These are phyloP conservation scores for Botryosphaeria dothidea DNA, from an alignment of 2,329 filamentous ascomycete genomes.

Conservation along the genomic window DNA sequence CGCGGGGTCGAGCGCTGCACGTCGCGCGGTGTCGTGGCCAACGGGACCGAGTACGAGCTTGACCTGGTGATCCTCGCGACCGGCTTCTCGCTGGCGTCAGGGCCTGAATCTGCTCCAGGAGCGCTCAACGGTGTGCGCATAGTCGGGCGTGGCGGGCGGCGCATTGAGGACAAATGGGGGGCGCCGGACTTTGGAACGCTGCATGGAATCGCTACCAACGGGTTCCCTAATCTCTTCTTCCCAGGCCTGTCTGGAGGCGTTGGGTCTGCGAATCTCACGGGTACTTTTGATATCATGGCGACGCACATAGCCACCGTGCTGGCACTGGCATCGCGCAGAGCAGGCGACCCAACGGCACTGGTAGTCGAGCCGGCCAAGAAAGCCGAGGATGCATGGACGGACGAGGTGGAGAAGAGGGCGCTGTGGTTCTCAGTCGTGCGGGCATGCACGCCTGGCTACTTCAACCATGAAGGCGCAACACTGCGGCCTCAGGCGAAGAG, in stretches of 20 bases:
- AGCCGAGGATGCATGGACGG: neutral
- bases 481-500: too few species aligned
- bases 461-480: neutral
- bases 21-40: constrained; percentile 48
- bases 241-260: constrained; percentile 26
- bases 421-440: neutral
- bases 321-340: neutral
- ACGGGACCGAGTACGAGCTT: constrained; percentile 50
- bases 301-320: neutral
- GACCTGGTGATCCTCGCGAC: constrained; percentile 52
- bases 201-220: constrained; percentile 51
- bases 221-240: constrained; percentile 60
- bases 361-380: neutral
- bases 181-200: constrained; percentile 30
- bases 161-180: constrained; percentile 49
- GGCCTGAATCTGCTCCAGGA: constrained; percentile 22
- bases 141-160: constrained; percentile 46
- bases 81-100: constrained; percentile 39
- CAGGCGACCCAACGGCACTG: neutral
- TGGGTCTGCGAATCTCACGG: constrained; percentile 32
- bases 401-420: neutral
- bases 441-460: neutral
- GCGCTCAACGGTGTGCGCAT: constrained; percentile 39
- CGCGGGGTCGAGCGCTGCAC: constrained; percentile 53
- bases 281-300: neutral